Percentiles rank a stretch among this genome's conserved stretches.
Evolutionary conservation across 169 alveolate genomes (phyloP).

Genomic region (Perkinsus olseni): DNA sequence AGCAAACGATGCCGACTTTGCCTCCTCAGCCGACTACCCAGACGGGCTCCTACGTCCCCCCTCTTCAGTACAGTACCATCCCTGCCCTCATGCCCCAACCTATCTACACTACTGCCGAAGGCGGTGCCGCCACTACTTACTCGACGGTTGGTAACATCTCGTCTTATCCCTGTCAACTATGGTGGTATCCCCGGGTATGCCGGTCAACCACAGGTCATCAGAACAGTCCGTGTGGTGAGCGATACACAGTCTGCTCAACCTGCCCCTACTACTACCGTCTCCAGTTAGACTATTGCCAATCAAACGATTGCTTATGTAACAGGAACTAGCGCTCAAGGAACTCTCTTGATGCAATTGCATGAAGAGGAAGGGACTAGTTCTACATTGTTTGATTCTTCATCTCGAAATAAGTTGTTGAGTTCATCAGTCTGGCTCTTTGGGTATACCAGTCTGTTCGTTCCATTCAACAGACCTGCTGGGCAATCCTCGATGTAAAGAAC

Average conservation of each 20-base stretch:
- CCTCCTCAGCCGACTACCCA: not conserved
- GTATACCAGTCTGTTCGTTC: no score
- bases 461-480: no score
- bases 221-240: not conserved
- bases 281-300: not conserved
- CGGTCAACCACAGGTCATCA: not conserved
- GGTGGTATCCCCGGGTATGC: not conserved
- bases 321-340: not conserved
- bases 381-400: not conserved
- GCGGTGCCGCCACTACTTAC: not conserved
- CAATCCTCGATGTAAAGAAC: no score
- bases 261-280: not conserved
- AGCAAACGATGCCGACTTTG: not conserved
- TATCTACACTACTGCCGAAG: not conserved
- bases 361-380: not conserved
- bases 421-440: no score
- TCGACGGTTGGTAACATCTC: not conserved
- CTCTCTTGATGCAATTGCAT: not conserved
- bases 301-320: not conserved
- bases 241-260: conserved; percentile 1
- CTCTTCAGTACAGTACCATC: not conserved
- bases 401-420: no score
- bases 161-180: not conserved
- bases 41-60: not conserved
- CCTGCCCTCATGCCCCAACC: not conserved